Evolutionary conservation across 352 stramenopile genomes (phyloP), one percentile per base, ranked within the genome.

Genomic region (Globisporangium alternatum): DNA sequence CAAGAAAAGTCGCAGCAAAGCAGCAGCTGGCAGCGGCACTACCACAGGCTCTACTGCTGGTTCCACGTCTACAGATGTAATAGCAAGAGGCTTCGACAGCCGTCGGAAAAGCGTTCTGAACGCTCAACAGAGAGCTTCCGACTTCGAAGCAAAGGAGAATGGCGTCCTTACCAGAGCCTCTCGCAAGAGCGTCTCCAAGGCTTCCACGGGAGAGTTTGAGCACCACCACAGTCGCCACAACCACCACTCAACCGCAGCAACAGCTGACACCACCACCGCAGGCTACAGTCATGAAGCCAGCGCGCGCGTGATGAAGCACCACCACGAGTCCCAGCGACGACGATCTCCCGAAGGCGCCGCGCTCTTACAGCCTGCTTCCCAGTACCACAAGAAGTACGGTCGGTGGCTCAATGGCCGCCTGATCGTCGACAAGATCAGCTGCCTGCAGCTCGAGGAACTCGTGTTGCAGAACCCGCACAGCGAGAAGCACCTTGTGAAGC

Each of bases 361-460:
- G 6, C 44, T 65, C 30, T 39, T 61, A 17, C 15, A 71, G 12
- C n/a, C 47, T 1, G 49, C 62, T 5, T 66, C 66, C 7, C 25
- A 57, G 15, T 91, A 91, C 56, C 83, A 86, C 71, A 76, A 77
- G 22, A 88, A 87, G 22, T 91, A 80, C 80, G 63, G 69, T 1
- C 76, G 76, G 33, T 90, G 79, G 80, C 59, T 80, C 7, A 74
- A 69, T 39, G 68, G 70, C 5, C 71, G 75, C 28, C 70, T 77
- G 15, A 66, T 89, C 21, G 69, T 91, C 56, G 83, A 91, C n/a
- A 89, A 88, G 64, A 67, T 90, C 44, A 80, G 71, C 2, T 90
- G 77, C 52, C 55, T 91, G 4, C 80, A 90, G 43, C 70, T 89
- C 22, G 83, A 91, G 67, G 81, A 91, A 19, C 64, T 81, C 2